Evolutionary conservation across 176 grass and related monocot species (phyloP), one percentile per base, ranked within the genome.

Genomic region (Phoenix roebelenii): DNA sequence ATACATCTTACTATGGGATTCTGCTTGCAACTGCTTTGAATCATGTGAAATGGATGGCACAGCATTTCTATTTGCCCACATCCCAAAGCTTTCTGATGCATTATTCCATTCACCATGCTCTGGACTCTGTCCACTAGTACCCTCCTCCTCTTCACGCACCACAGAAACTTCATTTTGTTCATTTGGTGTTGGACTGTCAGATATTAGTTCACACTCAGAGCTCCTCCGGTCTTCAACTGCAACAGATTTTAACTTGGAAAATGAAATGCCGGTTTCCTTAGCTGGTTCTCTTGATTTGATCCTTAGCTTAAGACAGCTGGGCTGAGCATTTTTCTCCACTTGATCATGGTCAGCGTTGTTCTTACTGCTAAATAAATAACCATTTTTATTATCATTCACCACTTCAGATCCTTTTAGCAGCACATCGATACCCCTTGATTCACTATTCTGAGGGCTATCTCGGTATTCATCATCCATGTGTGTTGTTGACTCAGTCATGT

Each of bases 271-370:
- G 56, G 55, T 61, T 69, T 66, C 72, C 56, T 82, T 66, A 70
- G n/a, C 55, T 71, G 75, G 72, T 51, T 78, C 62, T 72, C 78
- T 84, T 68, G 87, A 73, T 63, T 74, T 97, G 51, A 97, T 57
- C 61, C 73, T 84, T 18, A 91, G 50, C 80, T 79, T 97, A 57
- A 72, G 66, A 24, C 65, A 73, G 54, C 48, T 56, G 69, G 54
- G 59, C 59, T 87, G 77, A 61, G 71, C 54, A 81, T 14, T 74
- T 63, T 58, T 54, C 5, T 70, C 48, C 16, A 74, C 22, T 67
- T 73, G 68, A 28, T 58, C 59, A 18, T 25, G 15, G 72, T 64
- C 78, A 23, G 18, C 12, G 16, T 57, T 68, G 80, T 65, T 64
- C 50, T 44, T 60, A 67, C 44, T 78, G 5, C 69, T 60, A 44